Base-by-base conservation (phyloP, 495 filamentous ascomycete genomes). In the Tuber melanosporum region DNA sequence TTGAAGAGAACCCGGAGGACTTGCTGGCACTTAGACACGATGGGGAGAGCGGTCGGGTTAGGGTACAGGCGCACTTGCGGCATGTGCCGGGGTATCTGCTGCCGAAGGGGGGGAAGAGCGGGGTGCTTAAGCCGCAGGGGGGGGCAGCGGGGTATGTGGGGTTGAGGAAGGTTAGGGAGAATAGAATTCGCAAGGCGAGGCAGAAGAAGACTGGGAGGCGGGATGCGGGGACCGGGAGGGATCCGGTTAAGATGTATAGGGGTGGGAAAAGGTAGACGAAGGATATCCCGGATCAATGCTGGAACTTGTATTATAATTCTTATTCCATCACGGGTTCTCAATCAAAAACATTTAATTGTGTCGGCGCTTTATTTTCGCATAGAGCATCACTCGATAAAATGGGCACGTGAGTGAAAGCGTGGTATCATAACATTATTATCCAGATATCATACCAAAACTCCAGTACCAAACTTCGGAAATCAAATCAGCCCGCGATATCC, bases 71-170 rank as follows among this genome's bases (percentile, higher is more conserved):
- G 17, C 96, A 99, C 87, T 85, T 99, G 75, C 97, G 93, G 85
- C 94, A 98, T 86, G 93, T 99, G 3, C 95, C 95, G 0, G 94
- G 97, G 41, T 99, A 99, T 85, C 85, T 99, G 71, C 87, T 99
- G 81, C 95, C 95, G 0, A 88, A 87, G 39, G 93, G 92, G 78
- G 94, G 92, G 0, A 91, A 89, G 81, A 57, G 88, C 88, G 17
- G 46, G 46, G 42, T 77, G 39, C 73, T 73, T 70, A 41, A 22
- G 22, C 71, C 70, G 3, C 36, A 22, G 12, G 86, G 86, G 39
- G 87, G 88, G 42, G 87, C 90, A 71, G 86, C 91, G 45, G 90
- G 91, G 2, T 95, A 92, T 82, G 92, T 97, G 52, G 89, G 91
- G 0, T 88, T 98, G 79, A 86, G 88, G 80, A 97, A 93, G 86